A percentile compares a stretch with the other conserved stretches of the same genome.
phyloP scores from a whole-genome alignment of 768 basidiomycete species.

The Suillus brevipes region DNA sequence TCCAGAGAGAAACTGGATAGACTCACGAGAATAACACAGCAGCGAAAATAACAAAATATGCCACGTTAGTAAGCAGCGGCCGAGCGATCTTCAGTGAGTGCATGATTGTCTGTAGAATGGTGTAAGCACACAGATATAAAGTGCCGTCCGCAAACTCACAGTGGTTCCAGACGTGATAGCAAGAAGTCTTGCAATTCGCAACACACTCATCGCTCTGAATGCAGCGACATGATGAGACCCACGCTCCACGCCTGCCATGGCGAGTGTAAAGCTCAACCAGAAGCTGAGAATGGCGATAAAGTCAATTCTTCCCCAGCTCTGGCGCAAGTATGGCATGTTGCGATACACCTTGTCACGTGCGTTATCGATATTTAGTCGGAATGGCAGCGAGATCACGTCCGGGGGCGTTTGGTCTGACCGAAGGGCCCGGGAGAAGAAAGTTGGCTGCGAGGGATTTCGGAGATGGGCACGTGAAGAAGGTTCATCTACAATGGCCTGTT shows the following conservation, averaged over 20 bases:
- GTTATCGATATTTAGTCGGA: slow-evolving; percentile 57
- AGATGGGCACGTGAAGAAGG: slow-evolving; percentile 33
- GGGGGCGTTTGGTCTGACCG: slow-evolving; percentile 40
- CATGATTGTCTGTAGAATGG: slow-evolving; percentile 68
- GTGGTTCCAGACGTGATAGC: slow-evolving; percentile 91
- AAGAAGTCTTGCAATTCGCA: slow-evolving; percentile 79
- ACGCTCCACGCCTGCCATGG: slow-evolving; percentile 66
- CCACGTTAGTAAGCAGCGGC: slow-evolving; percentile 85
- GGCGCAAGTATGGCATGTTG: slow-evolving; percentile 85
- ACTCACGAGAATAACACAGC: slow-evolving; percentile 83
- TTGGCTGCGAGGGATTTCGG: slow-evolving; percentile 47
- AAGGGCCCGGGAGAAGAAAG: slow-evolving; percentile 51
- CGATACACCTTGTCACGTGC: slow-evolving; percentile 57
- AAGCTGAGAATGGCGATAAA: slow-evolving; percentile 82
- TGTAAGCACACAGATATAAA: background rate
- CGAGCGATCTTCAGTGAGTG: slow-evolving; percentile 88
- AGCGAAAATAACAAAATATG: slow-evolving; percentile 90
- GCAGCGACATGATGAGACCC: slow-evolving; percentile 74
- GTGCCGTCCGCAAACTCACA: slow-evolving; percentile 42
- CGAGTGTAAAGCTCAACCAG: slow-evolving; percentile 81
- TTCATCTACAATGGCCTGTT: background rate
- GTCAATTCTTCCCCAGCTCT: slow-evolving; percentile 92
- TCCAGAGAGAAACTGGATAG: background rate
- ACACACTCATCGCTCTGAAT: slow-evolving; percentile 85
- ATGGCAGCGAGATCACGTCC: slow-evolving; percentile 57